Conservation (phyloP, 352 stramenopile species). For the Globisporangium mamillatum region DNA sequence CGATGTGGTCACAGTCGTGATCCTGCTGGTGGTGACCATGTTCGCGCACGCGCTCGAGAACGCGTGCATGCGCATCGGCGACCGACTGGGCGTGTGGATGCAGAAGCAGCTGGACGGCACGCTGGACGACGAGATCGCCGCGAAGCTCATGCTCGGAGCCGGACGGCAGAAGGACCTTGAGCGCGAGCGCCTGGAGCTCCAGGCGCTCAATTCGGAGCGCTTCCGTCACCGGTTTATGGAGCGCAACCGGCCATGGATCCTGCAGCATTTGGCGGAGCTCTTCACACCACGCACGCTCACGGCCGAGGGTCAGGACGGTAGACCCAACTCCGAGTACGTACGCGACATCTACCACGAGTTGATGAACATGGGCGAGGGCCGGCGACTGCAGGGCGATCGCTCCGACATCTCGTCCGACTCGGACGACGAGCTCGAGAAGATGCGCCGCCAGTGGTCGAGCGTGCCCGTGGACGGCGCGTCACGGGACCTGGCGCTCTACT, state of each 20-base stretch:
- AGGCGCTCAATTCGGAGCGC: slow-evolving; percentile 95
- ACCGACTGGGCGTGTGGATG: slow-evolving; percentile 90
- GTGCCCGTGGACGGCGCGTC: slow-evolving; percentile 79
- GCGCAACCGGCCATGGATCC: slow-evolving; percentile 95
- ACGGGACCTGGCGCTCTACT: slow-evolving; percentile 90
- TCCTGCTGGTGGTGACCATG: slow-evolving; percentile 82
- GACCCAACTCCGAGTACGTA: slow-evolving; percentile 92
- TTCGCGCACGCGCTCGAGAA: slow-evolving; percentile 70
- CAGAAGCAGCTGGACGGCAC: slow-evolving; percentile 91
- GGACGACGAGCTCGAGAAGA: slow-evolving; percentile 89
- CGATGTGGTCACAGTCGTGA: slow-evolving; percentile 89
- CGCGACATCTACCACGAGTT: slow-evolving; percentile 96
- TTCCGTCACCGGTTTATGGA: slow-evolving; percentile 97
- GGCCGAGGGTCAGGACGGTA: slow-evolving; percentile 52
- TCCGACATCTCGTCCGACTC: slow-evolving; percentile 92
- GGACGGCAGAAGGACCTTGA: slow-evolving; percentile 93
- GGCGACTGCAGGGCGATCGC: slow-evolving; percentile 83
- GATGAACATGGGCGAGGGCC: slow-evolving; percentile 90
- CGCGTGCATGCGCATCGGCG: slow-evolving; percentile 59
- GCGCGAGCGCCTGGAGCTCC: slow-evolving; percentile 93
- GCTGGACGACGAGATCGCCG: slow-evolving; percentile 95
- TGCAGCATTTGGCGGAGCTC: slow-evolving; percentile 95
- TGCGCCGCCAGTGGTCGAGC: slow-evolving; percentile 84
- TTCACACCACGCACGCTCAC: slow-evolving; percentile 92
- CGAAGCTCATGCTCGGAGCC: slow-evolving; percentile 93